Evolutionary conservation across 495 filamentous ascomycete genomes (phyloP), one percentile per base, ranked within the genome.

Genomic region (Penicillium silybi): DNA sequence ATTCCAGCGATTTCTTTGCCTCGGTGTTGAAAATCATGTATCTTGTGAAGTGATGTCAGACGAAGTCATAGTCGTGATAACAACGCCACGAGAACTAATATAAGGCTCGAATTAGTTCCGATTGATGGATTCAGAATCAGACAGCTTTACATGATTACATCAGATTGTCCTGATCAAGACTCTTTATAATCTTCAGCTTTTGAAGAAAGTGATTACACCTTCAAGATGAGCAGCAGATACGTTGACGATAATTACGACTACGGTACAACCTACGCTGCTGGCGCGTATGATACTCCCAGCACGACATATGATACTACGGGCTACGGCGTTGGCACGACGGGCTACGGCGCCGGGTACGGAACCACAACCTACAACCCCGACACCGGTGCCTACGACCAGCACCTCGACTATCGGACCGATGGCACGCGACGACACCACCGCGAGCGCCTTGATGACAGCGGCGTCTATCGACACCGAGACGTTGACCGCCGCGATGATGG

Each of bases 331-430:
- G 59, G 65, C 9, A 61, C 67, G 7, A 65, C 68, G 35, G 66
- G 63, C 16, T 72, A 74, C 41, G 68, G 62, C 42, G 56, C 57
- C 22, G 69, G 71, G 17, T 71, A 70, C 32, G 71, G 70, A 22
- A 64, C 62, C 20, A 76, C 77, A 23, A 23, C 66, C 20, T 72
- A 71, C 10, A 62, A 68, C 25, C 70, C 69, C 23, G 56, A 48
- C 50, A 73, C 53, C 20, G 68, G 70, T 11, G 62, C 69, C 20
- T 74, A 74, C 39, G 69, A 72, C 42, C 69, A 74, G 46, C 65
- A 72, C 20, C 55, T 72, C 22, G 71, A 74, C 44, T 74, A 72
- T 42, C 42, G 42, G 27, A 65, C 66, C 15, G 61, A 57, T 11
- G 59, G 35, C n/a, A 54, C 61, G 1, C 61, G 63, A 19, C 56